These are phyloP conservation scores for Eutrema yunnanense DNA, from an alignment of 345 rosid species.

Conservation along the genomic window DNA sequence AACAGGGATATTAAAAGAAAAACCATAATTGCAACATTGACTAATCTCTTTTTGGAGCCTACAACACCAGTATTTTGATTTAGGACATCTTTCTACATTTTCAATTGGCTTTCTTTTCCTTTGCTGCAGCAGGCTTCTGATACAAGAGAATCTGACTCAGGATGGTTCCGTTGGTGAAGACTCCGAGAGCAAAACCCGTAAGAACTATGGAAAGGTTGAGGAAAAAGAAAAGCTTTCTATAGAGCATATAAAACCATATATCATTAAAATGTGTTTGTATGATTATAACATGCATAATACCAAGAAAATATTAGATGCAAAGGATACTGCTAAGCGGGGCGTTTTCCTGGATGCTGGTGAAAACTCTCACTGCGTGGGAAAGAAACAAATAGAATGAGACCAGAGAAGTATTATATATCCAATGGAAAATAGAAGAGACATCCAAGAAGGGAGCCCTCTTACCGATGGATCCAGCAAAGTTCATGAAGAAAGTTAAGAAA, in stretches of 20 bases:
- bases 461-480: slow-evolving; percentile 75
- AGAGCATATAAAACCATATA: background rate
- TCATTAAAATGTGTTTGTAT: background rate
- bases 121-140: slow-evolving; percentile 38
- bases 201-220: slow-evolving; percentile 48
- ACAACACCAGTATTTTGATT: slow-evolving; percentile 7
- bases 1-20: background rate
- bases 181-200: slow-evolving; percentile 58
- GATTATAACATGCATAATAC: background rate
- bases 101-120: slow-evolving; percentile 58
- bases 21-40: background rate
- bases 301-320: slow-evolving; percentile 1
- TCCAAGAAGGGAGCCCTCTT: slow-evolving; percentile 17
- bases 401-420: background rate
- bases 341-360: slow-evolving; percentile 89
- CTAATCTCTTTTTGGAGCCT: slow-evolving; percentile 7
- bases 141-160: slow-evolving; percentile 61
- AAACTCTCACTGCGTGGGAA: slow-evolving; percentile 66
- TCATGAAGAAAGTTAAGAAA: slow-evolving; percentile 83
- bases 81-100: background rate
- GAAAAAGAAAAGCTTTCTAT: slow-evolving; percentile 16
- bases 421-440: background rate
- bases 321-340: slow-evolving; percentile 88
- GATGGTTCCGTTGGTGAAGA: slow-evolving; percentile 57
- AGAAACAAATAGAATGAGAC: background rate